Percentiles rank a stretch among this genome's conserved stretches.
These are phyloP conservation scores for Pichia nanzhaoensis DNA, from an alignment of 805 yeast species.

Conservation along the genomic window DNA sequence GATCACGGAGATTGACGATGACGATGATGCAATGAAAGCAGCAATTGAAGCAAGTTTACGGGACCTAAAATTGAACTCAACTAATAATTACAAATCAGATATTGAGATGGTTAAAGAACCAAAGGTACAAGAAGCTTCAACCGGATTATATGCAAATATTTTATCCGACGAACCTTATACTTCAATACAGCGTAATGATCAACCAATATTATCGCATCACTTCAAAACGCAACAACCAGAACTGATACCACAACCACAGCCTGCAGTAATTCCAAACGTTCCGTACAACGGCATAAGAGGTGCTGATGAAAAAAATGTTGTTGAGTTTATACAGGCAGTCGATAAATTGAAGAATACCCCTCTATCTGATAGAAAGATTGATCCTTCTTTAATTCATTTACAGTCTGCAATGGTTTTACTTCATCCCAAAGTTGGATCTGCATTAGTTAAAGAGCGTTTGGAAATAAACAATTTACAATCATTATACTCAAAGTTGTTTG, in stretches of 20 bases:
- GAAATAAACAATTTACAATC: constrained; percentile 63
- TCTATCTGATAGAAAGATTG: constrained; percentile 33
- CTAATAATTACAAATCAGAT: background rate
- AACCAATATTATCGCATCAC: no score
- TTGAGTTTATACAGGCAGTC: constrained; percentile 62
- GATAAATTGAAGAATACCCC: constrained; percentile 40
- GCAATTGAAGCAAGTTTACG: constrained; percentile 89
- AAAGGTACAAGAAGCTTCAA: constrained; percentile 12
- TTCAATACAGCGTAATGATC: background rate
- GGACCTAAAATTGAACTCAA: constrained; percentile 40
- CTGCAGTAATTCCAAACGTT: background rate
- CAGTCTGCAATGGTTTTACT: constrained; percentile 53
- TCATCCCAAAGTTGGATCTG: constrained; percentile 62
- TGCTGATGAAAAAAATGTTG: constrained; percentile 63
- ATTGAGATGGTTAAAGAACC: constrained; percentile 4
- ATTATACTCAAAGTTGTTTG: constrained; percentile 70
- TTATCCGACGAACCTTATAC: constrained; percentile 8
- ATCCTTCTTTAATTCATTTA: constrained; percentile 47
- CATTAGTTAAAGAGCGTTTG: constrained; percentile 49
- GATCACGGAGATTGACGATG: constrained; percentile 19
- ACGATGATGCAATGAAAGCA: constrained; percentile 84
- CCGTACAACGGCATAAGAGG: constrained; percentile 35
- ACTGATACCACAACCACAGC: background rate
- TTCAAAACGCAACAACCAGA: background rate
- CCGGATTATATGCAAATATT: constrained; percentile 26